These are phyloP conservation scores for Candida maesae DNA, from an alignment of 805 yeast species.

Conservation along the genomic window DNA sequence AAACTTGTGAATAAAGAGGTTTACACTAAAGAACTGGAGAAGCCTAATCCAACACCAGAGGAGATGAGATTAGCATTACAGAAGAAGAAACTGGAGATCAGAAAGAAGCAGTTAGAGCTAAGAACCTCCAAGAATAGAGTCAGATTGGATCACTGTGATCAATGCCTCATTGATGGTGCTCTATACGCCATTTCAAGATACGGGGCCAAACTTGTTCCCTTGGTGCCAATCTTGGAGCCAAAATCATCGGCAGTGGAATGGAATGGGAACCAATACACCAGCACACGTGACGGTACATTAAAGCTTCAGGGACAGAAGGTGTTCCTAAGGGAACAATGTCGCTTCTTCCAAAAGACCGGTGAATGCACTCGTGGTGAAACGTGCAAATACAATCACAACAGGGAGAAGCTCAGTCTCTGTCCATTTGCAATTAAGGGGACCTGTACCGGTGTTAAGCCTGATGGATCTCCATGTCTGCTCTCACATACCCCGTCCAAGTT, in stretches of 20 bases:
- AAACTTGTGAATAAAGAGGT: constrained; percentile 36
- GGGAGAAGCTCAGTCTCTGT: constrained; percentile 52
- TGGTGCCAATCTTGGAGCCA: constrained; percentile 26
- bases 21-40: constrained; percentile 31
- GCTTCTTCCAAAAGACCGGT: constrained; percentile 27
- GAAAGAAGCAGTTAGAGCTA: constrained; percentile 19
- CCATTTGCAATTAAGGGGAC: constrained; percentile 41
- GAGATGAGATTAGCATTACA: constrained; percentile 22
- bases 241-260: constrained; percentile 27
- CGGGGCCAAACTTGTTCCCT: constrained; percentile 39
- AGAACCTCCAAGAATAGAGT: constrained; percentile 30
- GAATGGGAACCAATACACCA: constrained; percentile 30
- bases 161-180: constrained; percentile 39
- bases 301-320: constrained; percentile 18
- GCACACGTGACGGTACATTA: constrained; percentile 30
- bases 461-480: constrained; percentile 40
- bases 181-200: constrained; percentile 39
- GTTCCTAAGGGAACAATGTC: constrained; percentile 26
- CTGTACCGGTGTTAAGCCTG: constrained; percentile 35
- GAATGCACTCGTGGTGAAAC: constrained; percentile 45
- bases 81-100: constrained; percentile 17
- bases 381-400: constrained; percentile 55
- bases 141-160: constrained; percentile 42
- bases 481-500: constrained; percentile 56
- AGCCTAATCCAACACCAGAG: constrained; percentile 21